A percentile compares a stretch with the other conserved stretches of the same genome.
Evolutionary conservation across 2,329 filamentous ascomycete genomes (phyloP).

Genomic region (Colletotrichum somersetense): DNA sequence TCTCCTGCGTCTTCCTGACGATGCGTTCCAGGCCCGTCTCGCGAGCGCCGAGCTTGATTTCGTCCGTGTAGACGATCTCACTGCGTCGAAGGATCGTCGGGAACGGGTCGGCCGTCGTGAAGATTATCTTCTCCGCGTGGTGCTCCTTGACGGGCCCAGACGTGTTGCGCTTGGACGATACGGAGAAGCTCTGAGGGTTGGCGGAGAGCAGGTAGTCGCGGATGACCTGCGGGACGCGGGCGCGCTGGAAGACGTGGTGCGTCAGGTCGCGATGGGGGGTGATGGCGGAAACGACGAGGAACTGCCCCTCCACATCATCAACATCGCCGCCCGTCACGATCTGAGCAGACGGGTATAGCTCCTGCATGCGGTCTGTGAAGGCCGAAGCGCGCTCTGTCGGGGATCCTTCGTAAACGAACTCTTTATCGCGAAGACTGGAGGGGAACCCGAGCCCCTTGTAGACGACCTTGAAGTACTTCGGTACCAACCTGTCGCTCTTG

Average conservation of each 20-base stretch:
- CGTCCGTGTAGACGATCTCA: constrained; percentile 80
- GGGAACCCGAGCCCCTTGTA: constrained; percentile 94
- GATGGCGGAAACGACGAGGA: constrained; percentile 83
- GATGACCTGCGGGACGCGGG: constrained; percentile 84
- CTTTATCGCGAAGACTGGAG: constrained; percentile 83
- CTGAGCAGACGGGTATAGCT: constrained; percentile 88
- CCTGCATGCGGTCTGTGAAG: constrained; percentile 93
- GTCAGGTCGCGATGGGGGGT: constrained; percentile 84
- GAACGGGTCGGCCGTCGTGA: constrained; percentile 86
- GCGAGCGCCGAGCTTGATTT: constrained; percentile 77
- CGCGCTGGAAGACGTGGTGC: constrained; percentile 88
- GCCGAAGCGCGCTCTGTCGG: constrained; percentile 80
- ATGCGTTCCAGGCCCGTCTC: constrained; percentile 94
- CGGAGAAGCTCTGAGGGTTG: constrained; percentile 82
- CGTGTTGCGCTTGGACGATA: constrained; percentile 78
- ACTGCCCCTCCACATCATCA: constrained; percentile 91
- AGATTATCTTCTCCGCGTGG: constrained; percentile 85
- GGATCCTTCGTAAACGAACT: constrained; percentile 90
- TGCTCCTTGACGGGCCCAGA: constrained; percentile 78
- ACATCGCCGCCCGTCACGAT: constrained; percentile 77
- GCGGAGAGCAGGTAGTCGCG: constrained; percentile 88
- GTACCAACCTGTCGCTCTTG: constrained; percentile 81
- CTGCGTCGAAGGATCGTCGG: constrained; percentile 91
- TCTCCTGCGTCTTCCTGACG: constrained; percentile 89
- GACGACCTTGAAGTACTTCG: constrained; percentile 91